phyloP scores from a whole-genome alignment of 2,329 filamentous ascomycete species.

The Arthrobotrys entomopaga region DNA sequence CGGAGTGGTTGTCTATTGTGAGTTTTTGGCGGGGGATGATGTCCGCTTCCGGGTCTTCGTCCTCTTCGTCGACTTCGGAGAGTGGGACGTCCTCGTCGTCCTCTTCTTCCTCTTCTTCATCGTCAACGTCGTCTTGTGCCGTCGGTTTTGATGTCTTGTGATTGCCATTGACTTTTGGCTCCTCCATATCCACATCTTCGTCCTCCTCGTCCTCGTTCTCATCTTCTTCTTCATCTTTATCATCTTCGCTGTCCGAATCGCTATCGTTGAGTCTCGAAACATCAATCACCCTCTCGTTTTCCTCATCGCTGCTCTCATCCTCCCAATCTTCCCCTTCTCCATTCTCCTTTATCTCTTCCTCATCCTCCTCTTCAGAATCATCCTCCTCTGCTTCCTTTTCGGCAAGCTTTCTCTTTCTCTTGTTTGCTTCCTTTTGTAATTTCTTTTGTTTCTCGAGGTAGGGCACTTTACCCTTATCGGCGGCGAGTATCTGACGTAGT shows the following conservation, averaged over 20 bases:
- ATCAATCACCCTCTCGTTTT: conserved; percentile 59
- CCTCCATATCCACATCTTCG: conserved; percentile 60
- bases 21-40: conserved; percentile 89
- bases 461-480: conserved; percentile 69
- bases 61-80: conserved; percentile 81
- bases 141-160: conserved; percentile 29
- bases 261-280: conserved; percentile 60
- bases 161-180: conserved; percentile 61
- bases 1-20: conserved; percentile 96
- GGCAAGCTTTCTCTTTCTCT: conserved; percentile 64
- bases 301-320: conserved; percentile 59
- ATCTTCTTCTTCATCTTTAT: conserved; percentile 58
- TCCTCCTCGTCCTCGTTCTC: conserved; percentile 57
- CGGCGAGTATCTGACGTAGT: conserved; percentile 68
- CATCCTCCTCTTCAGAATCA: conserved; percentile 31
- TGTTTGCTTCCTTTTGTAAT: conserved; percentile 61
- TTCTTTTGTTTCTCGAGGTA: conserved; percentile 63
- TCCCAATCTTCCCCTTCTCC: conserved; percentile 63
- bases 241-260: conserved; percentile 49
- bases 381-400: conserved; percentile 61
- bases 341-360: conserved; percentile 56
- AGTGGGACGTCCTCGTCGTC: conserved; percentile 89
- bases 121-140: conserved; percentile 69
- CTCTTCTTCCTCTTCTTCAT: conserved; percentile 72
- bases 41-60: conserved; percentile 75